Conservation (phyloP, 352 stramenopile species). For the Peronospora belbahrii region DNA sequence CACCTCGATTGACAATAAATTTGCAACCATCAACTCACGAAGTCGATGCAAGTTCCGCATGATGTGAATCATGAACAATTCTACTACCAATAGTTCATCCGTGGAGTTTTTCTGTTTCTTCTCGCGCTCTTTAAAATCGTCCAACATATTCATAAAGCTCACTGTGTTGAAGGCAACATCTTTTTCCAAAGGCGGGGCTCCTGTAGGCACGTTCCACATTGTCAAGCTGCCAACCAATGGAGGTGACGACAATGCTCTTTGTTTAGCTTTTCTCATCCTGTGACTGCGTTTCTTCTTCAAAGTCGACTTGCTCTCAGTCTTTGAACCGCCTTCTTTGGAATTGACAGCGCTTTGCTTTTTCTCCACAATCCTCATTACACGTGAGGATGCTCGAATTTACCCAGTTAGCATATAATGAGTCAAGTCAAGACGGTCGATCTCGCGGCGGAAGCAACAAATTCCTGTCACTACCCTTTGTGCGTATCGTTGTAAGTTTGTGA, state of each 20-base stretch:
- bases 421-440: slow-evolving; percentile 18
- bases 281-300: slow-evolving; percentile 4
- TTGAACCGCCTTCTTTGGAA: neutral
- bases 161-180: slow-evolving; percentile 17
- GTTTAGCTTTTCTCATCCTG: neutral
- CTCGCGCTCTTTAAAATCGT: slow-evolving; percentile 4
- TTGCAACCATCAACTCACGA: slow-evolving; percentile 7
- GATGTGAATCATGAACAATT: slow-evolving; percentile 22
- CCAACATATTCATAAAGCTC: slow-evolving; percentile 8
- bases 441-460: slow-evolving; percentile 9
- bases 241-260: neutral
- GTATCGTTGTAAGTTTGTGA: slow-evolving; percentile 13
- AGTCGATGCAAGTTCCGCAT: slow-evolving; percentile 14
- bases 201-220: slow-evolving; percentile 20
- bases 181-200: slow-evolving; percentile 3
- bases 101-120: neutral
- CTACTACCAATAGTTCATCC: slow-evolving; percentile 10
- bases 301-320: neutral
- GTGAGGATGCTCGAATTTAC: slow-evolving; percentile 7
- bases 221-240: slow-evolving; percentile 14
- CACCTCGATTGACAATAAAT: slow-evolving; percentile 17
- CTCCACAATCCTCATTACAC: neutral
- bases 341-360: neutral
- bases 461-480: neutral
- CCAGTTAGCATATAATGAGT: slow-evolving; percentile 21